Evolutionary conservation across 176 grass and related monocot species (phyloP).

Genomic region (Bromus sterilis): DNA sequence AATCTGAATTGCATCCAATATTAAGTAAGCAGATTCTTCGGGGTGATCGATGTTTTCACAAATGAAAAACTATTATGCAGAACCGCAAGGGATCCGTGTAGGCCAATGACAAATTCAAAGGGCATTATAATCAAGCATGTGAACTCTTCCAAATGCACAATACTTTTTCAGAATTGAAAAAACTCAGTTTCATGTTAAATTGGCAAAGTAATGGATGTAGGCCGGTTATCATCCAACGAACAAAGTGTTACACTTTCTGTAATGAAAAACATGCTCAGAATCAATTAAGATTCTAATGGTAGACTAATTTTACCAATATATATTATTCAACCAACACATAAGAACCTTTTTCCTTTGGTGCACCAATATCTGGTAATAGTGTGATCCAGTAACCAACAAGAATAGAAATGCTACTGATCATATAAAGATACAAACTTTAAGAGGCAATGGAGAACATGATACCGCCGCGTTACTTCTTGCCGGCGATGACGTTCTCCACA

Average conservation of each 20-base stretch:
- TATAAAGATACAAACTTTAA: background rate
- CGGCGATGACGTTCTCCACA: conserved; percentile 40
- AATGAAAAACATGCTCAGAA: background rate
- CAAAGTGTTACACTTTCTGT: background rate
- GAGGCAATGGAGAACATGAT: background rate
- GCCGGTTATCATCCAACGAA: background rate
- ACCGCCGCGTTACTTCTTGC: conserved; percentile 11
- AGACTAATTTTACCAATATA: background rate
- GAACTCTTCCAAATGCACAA: background rate
- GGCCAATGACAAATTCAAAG: background rate
- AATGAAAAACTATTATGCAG: background rate
- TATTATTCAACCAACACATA: conserved; percentile 20
- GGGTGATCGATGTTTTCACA: background rate
- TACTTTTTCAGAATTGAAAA: background rate
- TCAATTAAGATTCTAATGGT: too few species aligned
- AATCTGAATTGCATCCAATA: background rate
- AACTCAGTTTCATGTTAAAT: background rate
- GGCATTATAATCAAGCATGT: background rate
- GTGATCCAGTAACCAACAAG: background rate
- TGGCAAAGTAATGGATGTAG: background rate
- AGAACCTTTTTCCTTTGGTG: background rate
- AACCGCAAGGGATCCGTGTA: background rate
- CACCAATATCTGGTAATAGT: background rate
- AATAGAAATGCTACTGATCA: background rate
- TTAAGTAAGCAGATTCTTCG: background rate